Conservation (phyloP, 2,329 filamentous ascomycete species). For the Plectosphaerella sp. region DNA sequence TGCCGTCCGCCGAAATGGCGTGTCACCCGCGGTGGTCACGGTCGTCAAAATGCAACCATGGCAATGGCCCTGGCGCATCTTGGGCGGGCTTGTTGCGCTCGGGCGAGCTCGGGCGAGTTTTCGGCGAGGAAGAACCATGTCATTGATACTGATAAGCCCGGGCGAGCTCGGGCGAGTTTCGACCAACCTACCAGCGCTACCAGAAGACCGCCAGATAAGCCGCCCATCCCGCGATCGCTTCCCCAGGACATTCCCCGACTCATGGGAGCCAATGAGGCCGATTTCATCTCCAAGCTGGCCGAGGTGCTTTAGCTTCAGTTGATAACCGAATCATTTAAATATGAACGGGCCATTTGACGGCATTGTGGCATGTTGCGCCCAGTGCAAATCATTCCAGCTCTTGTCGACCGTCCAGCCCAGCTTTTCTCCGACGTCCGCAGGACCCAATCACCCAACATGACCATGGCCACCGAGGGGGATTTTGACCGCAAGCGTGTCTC, state of each 20-base stretch:
- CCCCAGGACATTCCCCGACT: background rate
- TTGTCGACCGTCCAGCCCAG: background rate
- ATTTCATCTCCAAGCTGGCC: background rate
- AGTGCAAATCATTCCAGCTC: background rate
- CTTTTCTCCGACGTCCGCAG: background rate
- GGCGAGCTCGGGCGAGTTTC: too few species aligned
- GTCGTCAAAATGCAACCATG: background rate
- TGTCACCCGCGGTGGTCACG: background rate
- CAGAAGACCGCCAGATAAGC: too few species aligned
- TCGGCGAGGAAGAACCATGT: background rate
- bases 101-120: slow-evolving; percentile 6
- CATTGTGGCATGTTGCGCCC: background rate
- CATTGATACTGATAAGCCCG: background rate
- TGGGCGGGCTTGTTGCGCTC: background rate
- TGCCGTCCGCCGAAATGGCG: too few species aligned
- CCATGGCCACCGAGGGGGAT: background rate
- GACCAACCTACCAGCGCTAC: too few species aligned
- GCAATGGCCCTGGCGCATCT: background rate
- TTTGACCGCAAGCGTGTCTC: slow-evolving; percentile 8
- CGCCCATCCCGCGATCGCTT: too few species aligned
- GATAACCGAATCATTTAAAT: background rate
- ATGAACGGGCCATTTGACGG: background rate
- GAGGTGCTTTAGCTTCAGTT: background rate
- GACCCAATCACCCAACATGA: background rate
- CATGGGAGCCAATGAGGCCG: background rate